These are phyloP conservation scores for Botrytis paeoniae DNA, from an alignment of 2,329 filamentous ascomycete genomes.

Conservation along the genomic window DNA sequence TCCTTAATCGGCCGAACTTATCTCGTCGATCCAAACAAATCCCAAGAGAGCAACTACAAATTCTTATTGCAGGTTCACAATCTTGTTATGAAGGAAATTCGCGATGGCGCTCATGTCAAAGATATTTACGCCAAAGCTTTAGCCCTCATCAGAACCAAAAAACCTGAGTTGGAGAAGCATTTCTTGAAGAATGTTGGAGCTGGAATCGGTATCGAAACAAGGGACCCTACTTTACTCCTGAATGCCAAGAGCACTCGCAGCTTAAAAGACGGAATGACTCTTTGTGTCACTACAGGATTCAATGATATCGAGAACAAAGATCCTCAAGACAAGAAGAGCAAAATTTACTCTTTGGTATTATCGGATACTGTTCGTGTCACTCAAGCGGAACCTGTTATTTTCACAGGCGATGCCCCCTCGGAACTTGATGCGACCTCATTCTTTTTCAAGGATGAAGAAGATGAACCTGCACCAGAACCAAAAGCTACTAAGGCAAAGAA, in stretches of 20 bases:
- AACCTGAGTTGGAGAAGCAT: conserved; percentile 91
- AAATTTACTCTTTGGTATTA: conserved; percentile 82
- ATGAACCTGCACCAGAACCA: conserved; percentile 59
- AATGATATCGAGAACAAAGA: conserved; percentile 83
- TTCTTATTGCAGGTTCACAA: conserved; percentile 82
- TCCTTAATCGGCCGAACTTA: conserved; percentile 92
- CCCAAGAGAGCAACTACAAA: conserved; percentile 92
- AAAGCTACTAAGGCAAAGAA: conserved; percentile 89
- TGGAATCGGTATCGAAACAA: conserved; percentile 88
- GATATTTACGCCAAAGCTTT: conserved; percentile 91
- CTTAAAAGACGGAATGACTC: conserved; percentile 95
- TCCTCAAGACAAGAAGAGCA: conserved; percentile 85
- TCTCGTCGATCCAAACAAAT: conserved; percentile 93
- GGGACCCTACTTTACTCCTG: conserved; percentile 77
- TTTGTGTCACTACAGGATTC: conserved; percentile 86
- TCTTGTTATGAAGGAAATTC: conserved; percentile 83
- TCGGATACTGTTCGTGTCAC: conserved; percentile 92
- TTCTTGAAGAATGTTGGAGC: conserved; percentile 91
- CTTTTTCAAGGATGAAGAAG: conserved; percentile 97
- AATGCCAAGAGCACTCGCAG: conserved; percentile 81
- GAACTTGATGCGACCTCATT: conserved; percentile 95
- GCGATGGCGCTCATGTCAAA: conserved; percentile 80
- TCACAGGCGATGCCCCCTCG: conserved; percentile 88
- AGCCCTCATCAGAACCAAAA: conserved; percentile 77
- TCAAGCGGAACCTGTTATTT: conserved; percentile 73